Base-by-base conservation (phyloP, 768 basidiomycete species). In the Rhizopogon vulgaris region DNA sequence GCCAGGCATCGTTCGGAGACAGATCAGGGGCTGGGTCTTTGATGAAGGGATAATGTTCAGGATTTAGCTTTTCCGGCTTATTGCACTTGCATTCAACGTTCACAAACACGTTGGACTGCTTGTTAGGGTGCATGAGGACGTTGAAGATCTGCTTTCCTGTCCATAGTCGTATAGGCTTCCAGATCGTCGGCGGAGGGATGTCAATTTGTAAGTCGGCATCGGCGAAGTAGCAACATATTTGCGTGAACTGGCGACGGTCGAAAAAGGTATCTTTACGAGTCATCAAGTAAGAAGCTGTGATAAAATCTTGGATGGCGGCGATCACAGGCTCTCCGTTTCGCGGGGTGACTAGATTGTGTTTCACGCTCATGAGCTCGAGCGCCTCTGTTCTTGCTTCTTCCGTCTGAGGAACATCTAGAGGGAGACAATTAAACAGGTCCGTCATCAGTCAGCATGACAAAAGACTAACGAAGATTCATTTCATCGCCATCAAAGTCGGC, bases 401-500 rank as follows among this genome's bases (percentile, higher is more conserved):
- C 0, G 96, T 99, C 69, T 99, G 96, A 0, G 96, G 96, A 2
- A 99, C 92, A 69, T 99, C 94, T 98, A 56, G 6, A 12, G 17
- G 18, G 41, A 50, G 4, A 18, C 2, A 14, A 25, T 48, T 56
- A 39, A 60, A 43, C 15, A 14, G 17, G 14, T 3, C 7, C 28
- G 2, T 10, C 28, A 9, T 15, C 17, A 24, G 18, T 24, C 9
- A 34, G 30, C 22, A 34, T 24, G 18, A 24, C 4, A 18, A 22
- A 34, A 41, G 47, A 65, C 90, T 61, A 62, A 94, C 95, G 96
- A 61, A 99, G 74, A 71, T 99, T 99, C 96, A 99, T 99, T 68
- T 99, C 96, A 66, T 99, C 96, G 55, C 96, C 96, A 66, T 99
- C 96, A 58, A 99, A 99, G 75, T 99, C 96, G 45, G 96, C 96